A percentile compares a stretch with the other conserved stretches of the same genome.
Evolutionary conservation across 805 yeast genomes (phyloP).

Genomic region (Zygosaccharomyces siamensis): DNA sequence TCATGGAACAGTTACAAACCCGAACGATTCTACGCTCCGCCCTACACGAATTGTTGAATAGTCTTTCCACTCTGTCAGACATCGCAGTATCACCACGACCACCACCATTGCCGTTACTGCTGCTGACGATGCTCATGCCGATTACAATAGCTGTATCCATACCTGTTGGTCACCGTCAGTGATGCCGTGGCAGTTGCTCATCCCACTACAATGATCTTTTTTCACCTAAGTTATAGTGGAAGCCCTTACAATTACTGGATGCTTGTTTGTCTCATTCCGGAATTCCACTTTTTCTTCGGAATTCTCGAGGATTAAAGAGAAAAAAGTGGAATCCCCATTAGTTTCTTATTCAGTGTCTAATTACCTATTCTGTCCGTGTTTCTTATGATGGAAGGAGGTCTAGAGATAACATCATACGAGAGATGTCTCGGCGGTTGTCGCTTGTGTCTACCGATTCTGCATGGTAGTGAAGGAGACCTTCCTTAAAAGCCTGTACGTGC

Average conservation of each 20-base stretch:
- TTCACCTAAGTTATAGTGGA: slow-evolving; percentile 3
- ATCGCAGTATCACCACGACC: not conserved
- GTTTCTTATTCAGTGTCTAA: not conserved
- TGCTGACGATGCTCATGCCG: not conserved
- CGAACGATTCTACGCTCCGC: not conserved
- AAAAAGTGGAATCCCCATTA: slow-evolving; percentile 2
- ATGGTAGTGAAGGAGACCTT: slow-evolving; percentile 18
- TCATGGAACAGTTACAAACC: not conserved
- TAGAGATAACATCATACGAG: slow-evolving; percentile 1
- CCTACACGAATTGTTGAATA: slow-evolving; percentile 2
- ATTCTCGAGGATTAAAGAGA: not conserved
- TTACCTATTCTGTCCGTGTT: not conserved
- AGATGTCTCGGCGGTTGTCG: slow-evolving; percentile 6
- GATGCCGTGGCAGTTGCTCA: slow-evolving; percentile 5
- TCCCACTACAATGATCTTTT: slow-evolving; percentile 3
- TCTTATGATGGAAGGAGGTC: not conserved
- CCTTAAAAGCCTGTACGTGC: slow-evolving; percentile 19
- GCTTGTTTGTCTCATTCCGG: slow-evolving; percentile 2
- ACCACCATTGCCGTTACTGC: not conserved
- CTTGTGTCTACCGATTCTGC: slow-evolving; percentile 5
- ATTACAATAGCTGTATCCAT: no score
- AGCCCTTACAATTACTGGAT: slow-evolving; percentile 6
- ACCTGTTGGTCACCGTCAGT: not conserved
- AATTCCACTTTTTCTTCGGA: slow-evolving; percentile 4
- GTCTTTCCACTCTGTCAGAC: not conserved